Base-by-base conservation (phyloP, 148 eudicot species). In the Fagopyrum esculentum region DNA sequence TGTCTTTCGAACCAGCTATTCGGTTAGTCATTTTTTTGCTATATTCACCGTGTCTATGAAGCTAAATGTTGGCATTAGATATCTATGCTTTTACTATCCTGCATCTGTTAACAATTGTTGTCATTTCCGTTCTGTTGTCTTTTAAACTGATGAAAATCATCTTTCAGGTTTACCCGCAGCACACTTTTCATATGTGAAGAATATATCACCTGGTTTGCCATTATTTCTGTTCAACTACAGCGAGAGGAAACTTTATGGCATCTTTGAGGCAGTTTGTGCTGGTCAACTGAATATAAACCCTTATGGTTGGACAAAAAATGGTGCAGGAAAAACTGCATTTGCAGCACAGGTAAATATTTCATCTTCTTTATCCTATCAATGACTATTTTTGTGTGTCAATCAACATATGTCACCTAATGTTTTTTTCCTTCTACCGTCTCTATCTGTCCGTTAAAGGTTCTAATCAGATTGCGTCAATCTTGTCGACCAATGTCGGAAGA, bases 1-100 rank as follows among this genome's bases (percentile, higher is more conserved):
- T 91, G 98, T 79, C 90, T 88, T 52, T 46, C 61, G 19, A 91
- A 87, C 75, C 90, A 94, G 79, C 87, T 94, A 8, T 91, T 94
- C 71, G 97, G 97, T 94, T 51, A 77, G 97, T 86, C 72, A 22
- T 22, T 47, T 72, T 69, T 51, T 30, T 70, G 59, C 26, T 73
- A 44, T 52, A 12, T 45, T 51, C 70, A 5, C 9, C 15, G 8
- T 30, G 4, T 46, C 35, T 71, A 19, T 46, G 74, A 71, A 46
- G 35, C 74, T 22, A 19, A 45, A 49, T 47, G 40, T 17, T 47
- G 74, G 55, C 5, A 46, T 19, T 35, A 66, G n/a, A 66, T 66
- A 13, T 40, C 17, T 66, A 40, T 66, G 43, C 6, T 40, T 40
- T 13, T 15, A 66, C 71, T 43, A 35, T 66, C 5, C 6, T 66